phyloP scores from a whole-genome alignment of 2,329 filamentous ascomycete genomes.

The Fusarium poae region DNA sequence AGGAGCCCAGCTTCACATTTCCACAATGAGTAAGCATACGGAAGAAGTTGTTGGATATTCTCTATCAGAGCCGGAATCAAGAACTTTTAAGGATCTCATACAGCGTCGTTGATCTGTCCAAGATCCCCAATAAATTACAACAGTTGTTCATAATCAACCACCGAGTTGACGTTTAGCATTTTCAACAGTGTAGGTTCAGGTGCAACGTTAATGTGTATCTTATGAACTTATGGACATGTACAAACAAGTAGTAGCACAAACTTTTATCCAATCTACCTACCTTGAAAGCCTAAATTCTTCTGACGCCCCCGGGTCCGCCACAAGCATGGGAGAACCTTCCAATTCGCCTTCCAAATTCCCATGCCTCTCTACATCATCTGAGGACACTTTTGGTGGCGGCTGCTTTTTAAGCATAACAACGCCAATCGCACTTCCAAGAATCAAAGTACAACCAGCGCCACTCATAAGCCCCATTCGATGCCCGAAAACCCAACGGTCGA shows the following conservation, averaged over 20 bases:
- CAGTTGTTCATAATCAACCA: background rate
- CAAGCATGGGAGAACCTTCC: slow-evolving; percentile 59
- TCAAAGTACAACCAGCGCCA: slow-evolving; percentile 64
- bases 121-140: background rate
- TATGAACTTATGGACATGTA: background rate
- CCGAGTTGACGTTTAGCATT: slow-evolving; percentile 1
- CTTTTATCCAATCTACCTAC: slow-evolving; percentile 28
- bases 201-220: background rate
- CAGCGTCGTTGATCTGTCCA: background rate
- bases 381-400: slow-evolving; percentile 44
- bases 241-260: background rate
- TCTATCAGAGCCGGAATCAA: background rate
- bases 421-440: slow-evolving; percentile 66
- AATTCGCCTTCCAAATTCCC: slow-evolving; percentile 48
- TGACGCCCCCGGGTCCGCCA: slow-evolving; percentile 48
- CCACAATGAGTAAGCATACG: slow-evolving; percentile 19
- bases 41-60: background rate
- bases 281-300: slow-evolving; percentile 39
- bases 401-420: slow-evolving; percentile 61
- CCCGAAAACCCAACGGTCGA: slow-evolving; percentile 67
- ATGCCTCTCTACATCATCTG: slow-evolving; percentile 54
- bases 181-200: background rate
- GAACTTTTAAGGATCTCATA: background rate
- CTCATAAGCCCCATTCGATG: slow-evolving; percentile 64
- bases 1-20: slow-evolving; percentile 49